Base-by-base conservation (phyloP, 176 grass and related monocot species). In the Carex littledalei region DNA sequence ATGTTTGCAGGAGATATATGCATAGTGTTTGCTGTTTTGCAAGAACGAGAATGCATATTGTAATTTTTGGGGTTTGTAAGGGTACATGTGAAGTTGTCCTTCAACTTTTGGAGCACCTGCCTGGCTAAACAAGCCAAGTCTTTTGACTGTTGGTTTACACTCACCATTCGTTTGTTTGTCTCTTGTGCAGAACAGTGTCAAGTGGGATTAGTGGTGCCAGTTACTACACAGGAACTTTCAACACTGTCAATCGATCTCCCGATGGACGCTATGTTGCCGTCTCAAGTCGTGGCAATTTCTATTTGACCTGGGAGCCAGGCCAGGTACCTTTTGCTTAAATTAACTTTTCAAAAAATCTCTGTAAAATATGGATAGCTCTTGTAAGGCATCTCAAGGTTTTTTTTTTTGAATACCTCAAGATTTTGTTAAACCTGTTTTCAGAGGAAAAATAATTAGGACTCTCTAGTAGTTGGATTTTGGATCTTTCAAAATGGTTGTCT, bases 141-240 rank as follows among this genome's bases (percentile, higher is more conserved):
- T 61, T 17, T 55, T 81, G 61, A 37, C 32, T 14, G 37, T 45
- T 64, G 41, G 41, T 63, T 21, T 18, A 7, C 59, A 76, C 34
- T 82, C 26, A 41, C 16, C 1, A 73, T 20, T 4, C 1, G 54
- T 85, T 41, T 66, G 73, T 69, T 63, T 92, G 6, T 88, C 81
- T 87, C 18, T 87, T 78, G 52, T 93, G 78, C 95, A 98, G 95
- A 91, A 98, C 95, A 90, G 93, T 98, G 86, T 98, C 95, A n/a
- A 98, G 95, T 91, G 95, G 95, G 80, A 95, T 98, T 83, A 98
- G 95, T 16, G 95, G 95, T 85, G 95, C 95, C 0, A 98, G 95
- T 56, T 94, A 98, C 88, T 98, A 98, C 81, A 98, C 95, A 2
- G 95, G 95, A 37, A 98, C 95, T 53, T 98, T 98, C 66, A 98